Conservation (phyloP, 805 yeast species). For the Ogataea chonburiensis region DNA sequence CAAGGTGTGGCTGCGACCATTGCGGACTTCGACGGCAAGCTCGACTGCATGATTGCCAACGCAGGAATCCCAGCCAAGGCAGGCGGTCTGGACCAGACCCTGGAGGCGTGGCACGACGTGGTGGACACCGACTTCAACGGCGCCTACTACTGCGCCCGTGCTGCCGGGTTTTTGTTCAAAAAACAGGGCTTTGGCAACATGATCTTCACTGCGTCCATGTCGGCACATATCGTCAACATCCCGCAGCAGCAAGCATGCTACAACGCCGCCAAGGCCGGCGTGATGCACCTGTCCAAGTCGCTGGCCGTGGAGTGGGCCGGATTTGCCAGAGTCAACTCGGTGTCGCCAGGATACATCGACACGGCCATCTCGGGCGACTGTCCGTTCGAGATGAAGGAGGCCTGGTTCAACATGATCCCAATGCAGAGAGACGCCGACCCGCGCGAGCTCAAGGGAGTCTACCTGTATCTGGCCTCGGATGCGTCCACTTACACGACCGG, state of each 20-base stretch:
- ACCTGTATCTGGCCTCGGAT: slow-evolving; percentile 48
- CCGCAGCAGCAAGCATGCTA: slow-evolving; percentile 48
- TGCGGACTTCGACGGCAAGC: slow-evolving; percentile 35
- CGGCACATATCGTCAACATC: slow-evolving; percentile 49
- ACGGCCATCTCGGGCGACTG: slow-evolving; percentile 39
- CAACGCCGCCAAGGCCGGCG: slow-evolving; percentile 47
- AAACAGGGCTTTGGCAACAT: slow-evolving; percentile 45
- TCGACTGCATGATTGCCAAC: slow-evolving; percentile 43
- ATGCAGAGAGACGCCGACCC: slow-evolving; percentile 47
- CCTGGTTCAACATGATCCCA: slow-evolving; percentile 35
- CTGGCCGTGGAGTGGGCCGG: slow-evolving; percentile 46
- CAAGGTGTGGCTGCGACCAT: slow-evolving; percentile 28
- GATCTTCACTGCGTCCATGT: slow-evolving; percentile 51
- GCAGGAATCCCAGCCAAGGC: slow-evolving; percentile 38
- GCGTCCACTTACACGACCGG: slow-evolving; percentile 50
- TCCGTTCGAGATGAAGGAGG: slow-evolving; percentile 25
- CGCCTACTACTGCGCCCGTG: slow-evolving; percentile 48
- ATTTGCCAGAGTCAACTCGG: slow-evolving; percentile 48
- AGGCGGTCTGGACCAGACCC: slow-evolving; percentile 34
- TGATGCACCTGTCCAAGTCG: slow-evolving; percentile 43
- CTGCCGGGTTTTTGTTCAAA: slow-evolving; percentile 44
- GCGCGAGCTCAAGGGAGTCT: slow-evolving; percentile 48
- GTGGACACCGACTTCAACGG: slow-evolving; percentile 48
- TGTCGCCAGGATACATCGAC: slow-evolving; percentile 48
- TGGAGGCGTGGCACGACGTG: slow-evolving; percentile 35